Evolutionary conservation across 176 grass and related monocot species (phyloP), one percentile per base, ranked within the genome.

Genomic region (Oryza punctata): DNA sequence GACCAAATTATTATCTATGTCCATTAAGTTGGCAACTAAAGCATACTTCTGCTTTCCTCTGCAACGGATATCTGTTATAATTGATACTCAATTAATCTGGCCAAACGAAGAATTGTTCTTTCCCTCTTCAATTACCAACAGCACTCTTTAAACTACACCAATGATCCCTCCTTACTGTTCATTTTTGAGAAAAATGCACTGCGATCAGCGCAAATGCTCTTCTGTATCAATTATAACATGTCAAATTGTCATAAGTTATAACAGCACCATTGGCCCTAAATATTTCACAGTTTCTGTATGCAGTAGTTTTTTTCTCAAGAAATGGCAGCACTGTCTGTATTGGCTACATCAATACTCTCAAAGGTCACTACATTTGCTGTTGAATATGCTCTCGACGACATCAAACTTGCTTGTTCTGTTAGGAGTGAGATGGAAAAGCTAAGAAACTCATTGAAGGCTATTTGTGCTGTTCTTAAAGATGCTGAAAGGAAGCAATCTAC

Each of bases 401-500:
- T 70, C 18, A 70, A 70, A 70, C 68, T 70, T 41, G 68, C 68
- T 2, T 70, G 68, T 37, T 23, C 2, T 14, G 68, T 70, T 24
- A 70, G 38, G 10, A 70, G 37, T 4, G 69, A 71, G 69, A 12
- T 71, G n/a, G 69, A 7, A 25, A 71, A 71, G 12, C 13, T 71
- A 38, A 25, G 0, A 21, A 2, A 25, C 11, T 71, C 69, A 25
- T 44, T 71, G 69, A 15, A 3, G 43, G 69, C 38, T 44, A 71
- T 71, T 8, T 71, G 69, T 44, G 69, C 38, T 25, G 37, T 71
- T 71, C 69, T 71, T 44, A 71, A 44, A 44, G 38, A 71, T 44
- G 69, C 69, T 71, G 69, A 71, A 71, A 71, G 38, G 4, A 71
- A 44, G 30, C 69, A 71, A 71, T 71, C 37, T 43, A 13, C 68